Percentiles rank a stretch among this genome's conserved stretches.
Conservation (phyloP, 2,329 filamentous ascomycete genomes). For the Akanthomyces uredinophilus region DNA sequence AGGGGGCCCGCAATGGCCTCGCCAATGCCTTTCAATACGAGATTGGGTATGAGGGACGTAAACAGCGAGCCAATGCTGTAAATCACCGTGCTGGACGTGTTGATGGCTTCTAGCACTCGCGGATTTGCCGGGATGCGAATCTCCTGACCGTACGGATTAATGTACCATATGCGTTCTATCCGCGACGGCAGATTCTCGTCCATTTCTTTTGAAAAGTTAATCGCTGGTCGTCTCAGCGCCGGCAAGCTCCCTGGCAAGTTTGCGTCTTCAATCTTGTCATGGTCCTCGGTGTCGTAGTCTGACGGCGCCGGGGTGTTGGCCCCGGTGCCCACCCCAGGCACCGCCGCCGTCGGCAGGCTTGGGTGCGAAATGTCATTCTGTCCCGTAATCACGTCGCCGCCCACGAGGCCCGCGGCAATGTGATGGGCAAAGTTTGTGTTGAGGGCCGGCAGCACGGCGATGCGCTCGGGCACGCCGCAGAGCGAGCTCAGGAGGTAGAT, state of each 20-base stretch:
- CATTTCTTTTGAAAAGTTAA: conserved; percentile 71
- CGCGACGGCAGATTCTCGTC: conserved; percentile 71
- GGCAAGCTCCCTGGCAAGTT: conserved; percentile 78
- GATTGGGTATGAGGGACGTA: conserved; percentile 78
- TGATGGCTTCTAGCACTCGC: conserved; percentile 66
- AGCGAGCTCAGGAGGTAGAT: conserved; percentile 87
- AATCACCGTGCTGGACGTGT: conserved; percentile 62
- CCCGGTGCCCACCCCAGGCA: conserved; percentile 24
- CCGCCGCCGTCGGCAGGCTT: conserved; percentile 52
- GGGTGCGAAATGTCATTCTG: conserved; percentile 93
- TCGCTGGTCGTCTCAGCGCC: conserved; percentile 72
- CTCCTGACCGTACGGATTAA: conserved; percentile 97
- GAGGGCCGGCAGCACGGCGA: conserved; percentile 80
- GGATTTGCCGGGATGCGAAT: conserved; percentile 82
- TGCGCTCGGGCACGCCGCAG: conserved; percentile 71
- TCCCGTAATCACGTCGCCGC: conserved; percentile 76
- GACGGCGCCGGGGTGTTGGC: conserved; percentile 26
- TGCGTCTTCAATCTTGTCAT: conserved; percentile 70
- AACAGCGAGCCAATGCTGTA: conserved; percentile 95
- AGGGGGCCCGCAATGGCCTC: conserved; percentile 43
- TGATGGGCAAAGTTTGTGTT: conserved; percentile 96
- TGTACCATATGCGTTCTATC: conserved; percentile 88
- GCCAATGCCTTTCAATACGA: conserved; percentile 72
- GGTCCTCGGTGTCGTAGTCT: conserved; percentile 45
- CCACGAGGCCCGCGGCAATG: conserved; percentile 74